A percentile compares a stretch with the other conserved stretches of the same genome.
phyloP scores from a whole-genome alignment of 805 yeast species.

The Ogataea haglerorum region DNA sequence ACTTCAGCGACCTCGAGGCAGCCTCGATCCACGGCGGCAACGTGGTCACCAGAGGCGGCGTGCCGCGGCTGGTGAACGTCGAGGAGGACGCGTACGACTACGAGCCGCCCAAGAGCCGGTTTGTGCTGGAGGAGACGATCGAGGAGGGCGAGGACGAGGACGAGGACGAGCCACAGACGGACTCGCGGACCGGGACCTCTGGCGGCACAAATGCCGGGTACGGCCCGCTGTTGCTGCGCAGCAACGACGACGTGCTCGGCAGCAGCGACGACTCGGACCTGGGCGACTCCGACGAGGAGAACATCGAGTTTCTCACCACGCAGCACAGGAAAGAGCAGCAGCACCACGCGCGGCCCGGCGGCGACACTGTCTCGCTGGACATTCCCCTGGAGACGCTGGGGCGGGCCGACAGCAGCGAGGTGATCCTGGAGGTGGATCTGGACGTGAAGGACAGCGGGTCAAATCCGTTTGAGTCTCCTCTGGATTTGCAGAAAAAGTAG shows the following conservation, averaged over 20 bases:
- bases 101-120: conserved; percentile 23
- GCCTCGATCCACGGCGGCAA: conserved; percentile 34
- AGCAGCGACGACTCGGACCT: conserved; percentile 25
- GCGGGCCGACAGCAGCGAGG: conserved; percentile 14
- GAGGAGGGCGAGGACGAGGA: conserved; percentile 23
- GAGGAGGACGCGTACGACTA: conserved; percentile 27
- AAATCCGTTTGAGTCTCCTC: conserved; percentile 21
- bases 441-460: conserved; percentile 6
- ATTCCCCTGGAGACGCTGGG: conserved; percentile 19
- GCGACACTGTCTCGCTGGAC: conserved; percentile 9
- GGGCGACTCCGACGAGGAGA: conserved; percentile 33
- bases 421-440: conserved; percentile 21
- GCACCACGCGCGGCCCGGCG: conserved; percentile 9
- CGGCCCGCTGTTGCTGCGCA: conserved; percentile 16
- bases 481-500: conserved; percentile 12
- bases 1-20: conserved; percentile 32
- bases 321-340: conserved; percentile 25
- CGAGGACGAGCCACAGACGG: conserved; percentile 13
- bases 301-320: conserved; percentile 27
- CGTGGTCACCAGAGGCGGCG: conserved; percentile 28
- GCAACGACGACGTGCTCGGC: conserved; percentile 8
- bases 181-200: background rate
- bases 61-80: conserved; percentile 27
- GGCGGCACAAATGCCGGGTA: conserved; percentile 3
- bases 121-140: conserved; percentile 16